Evolutionary conservation across 176 grass and related monocot genomes (phyloP), one percentile per base, ranked within the genome.

Genomic region (Phoenix dactylifera): DNA sequence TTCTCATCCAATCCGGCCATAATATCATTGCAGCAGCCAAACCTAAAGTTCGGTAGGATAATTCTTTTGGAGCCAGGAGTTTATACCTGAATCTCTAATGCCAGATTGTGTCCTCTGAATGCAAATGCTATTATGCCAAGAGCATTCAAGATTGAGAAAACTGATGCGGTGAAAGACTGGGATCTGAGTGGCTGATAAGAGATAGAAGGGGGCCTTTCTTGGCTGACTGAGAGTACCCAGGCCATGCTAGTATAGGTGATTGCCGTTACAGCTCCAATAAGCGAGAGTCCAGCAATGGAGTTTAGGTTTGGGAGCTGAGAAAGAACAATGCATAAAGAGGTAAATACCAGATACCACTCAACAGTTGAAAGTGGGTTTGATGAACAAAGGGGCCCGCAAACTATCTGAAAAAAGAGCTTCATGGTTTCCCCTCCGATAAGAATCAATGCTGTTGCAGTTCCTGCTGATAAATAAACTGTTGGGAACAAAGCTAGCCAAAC

Each of bases 231-330:
- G 66, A 97, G 81, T 67, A 97, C 84, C 92, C 92, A 97, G 5
- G 86, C 81, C 78, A 91, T 86, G 60, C 87, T 91, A 65, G 77
- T 74, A 62, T 97, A 97, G 57, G 80, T 91, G 71, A 97, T 84
- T 2, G 92, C 92, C 22, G 92, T 97, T 48, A 89, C 63, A 1
- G 85, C 87, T 57, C 92, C 92, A 1, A 97, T 79, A 23, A 97
- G 92, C 0, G 92, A 97, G 62, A 97, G 75, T 30, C 92, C 92
- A 49, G 92, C 92, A 18, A 97, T 97, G 4, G 92, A 97, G 54
- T 97, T 97, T 51, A 97, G 87, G 73, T 97, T 97, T 51, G 92
- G 92, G 71, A 97, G 86, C 73, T 97, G 92, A 50, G 92, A 97
- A 22, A 97, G 92, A 68, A 97, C 71, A 26, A 97, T 68, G 54